Evolutionary conservation across 2,329 filamentous ascomycete species (phyloP), one percentile per base, ranked within the genome.

Genomic region (Fusarium nygamai): DNA sequence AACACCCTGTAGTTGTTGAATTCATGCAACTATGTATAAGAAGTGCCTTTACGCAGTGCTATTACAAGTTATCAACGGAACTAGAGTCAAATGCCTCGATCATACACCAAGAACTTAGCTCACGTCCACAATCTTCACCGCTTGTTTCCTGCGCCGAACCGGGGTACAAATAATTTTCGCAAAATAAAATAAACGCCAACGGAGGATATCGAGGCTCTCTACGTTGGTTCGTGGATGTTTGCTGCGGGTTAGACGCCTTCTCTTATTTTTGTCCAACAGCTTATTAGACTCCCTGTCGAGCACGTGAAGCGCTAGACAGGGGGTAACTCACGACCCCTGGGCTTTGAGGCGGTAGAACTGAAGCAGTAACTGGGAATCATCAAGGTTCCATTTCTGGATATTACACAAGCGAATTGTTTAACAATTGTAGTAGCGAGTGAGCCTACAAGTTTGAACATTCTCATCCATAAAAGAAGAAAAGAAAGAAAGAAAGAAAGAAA

Each of bases 241-340:
- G n/a, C 44, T 17, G 24, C 17, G 61, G 44, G 56, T 43, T 48
- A 62, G 53, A 53, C 31, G 34, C 47, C 66, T 47, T 56, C 61
- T 53, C 46, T 60, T 22, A 31, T 24, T 53, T 38, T 51, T 34
- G 31, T 39, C 46, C n/a, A 43, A 31, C 43, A 58, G 29, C 46
- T 66, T 54, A 66, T 54, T 71, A 41, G 61, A 56, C 31, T 27
- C 67, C 63, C 31, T 62, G 53, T 56, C n/a, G 17, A 61, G 54
- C 67, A 72, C 71, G 59, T 68, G 67, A 64, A 58, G 48, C 61
- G 44, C 71, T 74, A 68, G 57, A 61, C 54, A 41, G 34, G 69
- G 65, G 51, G 46, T 54, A 38, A 27, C 29, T 13, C 29, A 48
- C 20, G 34, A 60, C 62, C 61, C 57, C 57, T 73, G 51, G 51